Evolutionary conservation across 176 grass and related monocot genomes (phyloP), one percentile per base, ranked within the genome.

Genomic region (Lolium rigidum): DNA sequence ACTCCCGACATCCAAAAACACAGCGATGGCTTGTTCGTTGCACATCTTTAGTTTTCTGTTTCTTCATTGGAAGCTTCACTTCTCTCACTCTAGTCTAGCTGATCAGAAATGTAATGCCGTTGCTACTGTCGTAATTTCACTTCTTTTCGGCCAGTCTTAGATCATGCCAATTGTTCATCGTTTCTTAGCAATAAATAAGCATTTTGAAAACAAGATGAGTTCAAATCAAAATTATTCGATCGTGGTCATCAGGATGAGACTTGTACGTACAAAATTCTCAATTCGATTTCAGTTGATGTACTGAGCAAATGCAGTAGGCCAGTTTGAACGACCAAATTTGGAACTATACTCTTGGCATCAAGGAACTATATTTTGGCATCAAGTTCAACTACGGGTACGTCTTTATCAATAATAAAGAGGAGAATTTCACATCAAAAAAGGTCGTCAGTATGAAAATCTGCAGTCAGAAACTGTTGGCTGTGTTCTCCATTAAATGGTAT

Each of bases 151-250:
- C 48, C 17, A 39, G 44, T 35, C 44, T 38, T 64, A 5, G 60
- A 78, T 56, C 73, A 25, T 85, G 83, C 55, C 73, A 67, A 77
- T 13, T 37, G 52, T 12, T 65, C 61, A 1, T 54, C 26, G 47
- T 63, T 84, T 55, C 44, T 75, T 87, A 67, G 49, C 71, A 48
- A 43, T 83, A 26, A 83, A 88, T 77, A 83, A 88, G 46, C 15
- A 10, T 76, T 11, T 18, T 20, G 16, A 58, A 59, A 68, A 37
- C 15, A 57, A 69, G 61, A 82, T 17, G 31, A 17, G 12, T 38
- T 46, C 21, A 56, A 31, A 50, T 25, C 49, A 48, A 71, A 71
- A 76, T 55, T 70, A 24, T 56, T 54, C 49, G 12, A 48, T 80
- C 17, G 9, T 7, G 8, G 60, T 26, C 44, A 14, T 66, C 59